Conservation (phyloP, 345 rosid genomes). For the Salix dunnii region DNA sequence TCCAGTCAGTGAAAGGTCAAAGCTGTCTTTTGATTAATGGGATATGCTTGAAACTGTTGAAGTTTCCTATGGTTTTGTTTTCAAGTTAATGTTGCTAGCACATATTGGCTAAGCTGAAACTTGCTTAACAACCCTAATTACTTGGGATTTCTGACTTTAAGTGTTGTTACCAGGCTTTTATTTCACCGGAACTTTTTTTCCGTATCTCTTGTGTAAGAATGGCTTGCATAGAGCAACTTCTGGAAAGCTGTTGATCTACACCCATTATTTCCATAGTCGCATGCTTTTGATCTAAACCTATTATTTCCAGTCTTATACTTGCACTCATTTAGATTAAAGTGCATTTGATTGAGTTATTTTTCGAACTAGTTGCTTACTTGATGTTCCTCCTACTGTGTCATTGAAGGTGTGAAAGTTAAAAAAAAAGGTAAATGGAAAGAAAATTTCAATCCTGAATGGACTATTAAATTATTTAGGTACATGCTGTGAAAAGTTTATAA, state of each 20-base stretch:
- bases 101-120: background rate
- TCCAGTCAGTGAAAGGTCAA: background rate
- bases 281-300: background rate
- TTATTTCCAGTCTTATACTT: background rate
- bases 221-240: background rate
- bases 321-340: background rate
- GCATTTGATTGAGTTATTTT: background rate
- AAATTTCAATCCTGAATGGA: background rate
- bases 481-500: too few relatives aligned
- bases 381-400: background rate
- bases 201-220: background rate
- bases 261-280: background rate
- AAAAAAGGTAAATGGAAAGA: background rate
- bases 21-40: background rate
- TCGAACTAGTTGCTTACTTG: background rate
- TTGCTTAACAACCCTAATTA: background rate
- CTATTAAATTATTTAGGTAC: background rate
- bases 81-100: background rate
- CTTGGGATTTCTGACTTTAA: background rate
- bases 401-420: background rate
- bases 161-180: background rate
- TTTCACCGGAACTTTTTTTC: background rate
- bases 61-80: background rate
- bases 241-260: background rate
- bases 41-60: background rate